phyloP scores from a whole-genome alignment of 1,139 yeast species.

The Blastobotrys apis region DNA sequence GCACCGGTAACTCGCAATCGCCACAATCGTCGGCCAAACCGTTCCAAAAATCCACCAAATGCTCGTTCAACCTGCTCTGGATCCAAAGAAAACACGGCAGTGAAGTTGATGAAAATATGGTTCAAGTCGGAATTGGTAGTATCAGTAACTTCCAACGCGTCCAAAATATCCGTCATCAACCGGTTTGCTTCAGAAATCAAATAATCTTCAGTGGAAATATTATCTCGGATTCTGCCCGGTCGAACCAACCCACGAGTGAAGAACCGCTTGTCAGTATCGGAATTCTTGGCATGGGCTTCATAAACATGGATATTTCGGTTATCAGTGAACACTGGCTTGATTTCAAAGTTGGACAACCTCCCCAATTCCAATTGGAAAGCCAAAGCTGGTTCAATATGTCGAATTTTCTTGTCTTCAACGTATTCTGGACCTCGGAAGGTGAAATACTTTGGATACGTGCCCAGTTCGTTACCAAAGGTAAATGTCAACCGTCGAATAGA shows the following conservation, averaged over 20 bases:
- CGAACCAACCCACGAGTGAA: slow-evolving; percentile 96
- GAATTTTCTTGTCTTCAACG: slow-evolving; percentile 72
- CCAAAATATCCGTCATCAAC: slow-evolving; percentile 91
- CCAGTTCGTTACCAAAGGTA: slow-evolving; percentile 76
- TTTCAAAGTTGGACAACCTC: slow-evolving; percentile 88
- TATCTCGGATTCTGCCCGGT: slow-evolving; percentile 91
- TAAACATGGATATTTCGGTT: slow-evolving; percentile 97
- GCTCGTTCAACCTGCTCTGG: slow-evolving; percentile 98
- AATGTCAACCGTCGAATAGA: slow-evolving; percentile 89
- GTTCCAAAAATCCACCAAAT: slow-evolving; percentile 93
- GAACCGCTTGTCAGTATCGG: slow-evolving; percentile 89
- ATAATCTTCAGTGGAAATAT: slow-evolving; percentile 87
- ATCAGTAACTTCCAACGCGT: slow-evolving; percentile 89
- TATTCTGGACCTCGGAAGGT: slow-evolving; percentile 90
- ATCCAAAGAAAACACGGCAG: slow-evolving; percentile 87
- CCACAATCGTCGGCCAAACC: slow-evolving; percentile 96
- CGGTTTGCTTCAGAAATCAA: slow-evolving; percentile 94
- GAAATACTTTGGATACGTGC: slow-evolving; percentile 89
- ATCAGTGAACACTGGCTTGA: slow-evolving; percentile 92
- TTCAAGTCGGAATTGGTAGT: slow-evolving; percentile 93
- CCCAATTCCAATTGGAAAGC: slow-evolving; percentile 96
- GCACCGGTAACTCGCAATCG: slow-evolving; percentile 96
- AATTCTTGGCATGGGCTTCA: slow-evolving; percentile 92
- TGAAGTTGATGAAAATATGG: slow-evolving; percentile 93
- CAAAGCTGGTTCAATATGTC: slow-evolving; percentile 97